Evolutionary conservation across 441 rosid genomes (phyloP), one percentile per base, ranked within the genome.

Genomic region (Gossypium schwendimanii): DNA sequence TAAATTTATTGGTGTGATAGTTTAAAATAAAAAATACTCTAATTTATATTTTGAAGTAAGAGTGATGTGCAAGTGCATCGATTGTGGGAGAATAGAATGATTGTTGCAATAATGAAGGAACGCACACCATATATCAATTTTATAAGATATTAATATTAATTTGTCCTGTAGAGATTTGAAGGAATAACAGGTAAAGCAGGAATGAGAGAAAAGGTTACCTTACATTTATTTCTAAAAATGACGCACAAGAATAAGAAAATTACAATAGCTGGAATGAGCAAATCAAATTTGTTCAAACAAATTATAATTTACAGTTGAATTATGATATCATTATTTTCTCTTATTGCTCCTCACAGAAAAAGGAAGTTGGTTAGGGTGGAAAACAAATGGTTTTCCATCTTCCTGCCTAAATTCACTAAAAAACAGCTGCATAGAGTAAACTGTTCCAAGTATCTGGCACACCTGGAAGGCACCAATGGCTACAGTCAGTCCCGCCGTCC

Each of bases 391-490:
- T 28, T 52, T 68, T 52, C 36, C 60, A 28, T 28, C 23, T 15
- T 9, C 17, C 72, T 31, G n/a, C 52, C 15, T 57, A 39, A 10
- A 18, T 7, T 14, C 61, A 60, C 68, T n/a, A 24, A 86, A 76
- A 7, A 36, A 87, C 82, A 64, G 83, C 65, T 3, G 88, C 80
- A 72, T 86, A 89, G 31, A 89, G 65, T 72, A 89, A 87, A 70
- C 81, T 52, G 81, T 85, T 89, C 94, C 92, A 89, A 47, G 94
- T 84, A 80, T 89, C 92, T 1, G 94, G 94, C 77, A 87, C 68
- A 3, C 94, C 90, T 36, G 92, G 94, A 28, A 89, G 85, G 74
- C 94, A 89, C 94, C 94, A 89, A 47, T 89, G 94, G 83, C 92
- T 89, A 73, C 94, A 89, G 12, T 86, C 94, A 2, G 69, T 79